Evolutionary conservation across 345 rosid species (phyloP).

Genomic region (Heritiera fomes): DNA sequence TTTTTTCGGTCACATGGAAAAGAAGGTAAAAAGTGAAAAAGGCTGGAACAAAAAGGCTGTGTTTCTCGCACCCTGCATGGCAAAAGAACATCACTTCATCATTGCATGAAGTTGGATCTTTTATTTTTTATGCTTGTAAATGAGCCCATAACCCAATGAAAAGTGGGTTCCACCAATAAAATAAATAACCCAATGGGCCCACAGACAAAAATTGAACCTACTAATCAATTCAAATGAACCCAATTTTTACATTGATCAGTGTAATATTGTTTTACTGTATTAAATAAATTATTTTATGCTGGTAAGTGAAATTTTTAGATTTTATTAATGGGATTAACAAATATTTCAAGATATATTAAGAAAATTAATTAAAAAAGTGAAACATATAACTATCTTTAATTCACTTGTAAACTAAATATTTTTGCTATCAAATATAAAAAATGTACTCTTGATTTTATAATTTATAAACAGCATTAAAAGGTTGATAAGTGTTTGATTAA

Average conservation of each 20-base stretch:
- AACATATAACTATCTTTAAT: too few relatives aligned
- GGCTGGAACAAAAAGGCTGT: conserved; percentile 19
- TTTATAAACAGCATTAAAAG: too few relatives aligned
- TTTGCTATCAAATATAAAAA: too few relatives aligned
- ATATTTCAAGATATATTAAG: too few relatives aligned
- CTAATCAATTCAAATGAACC: background rate
- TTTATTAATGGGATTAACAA: too few relatives aligned
- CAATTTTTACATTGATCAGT: background rate
- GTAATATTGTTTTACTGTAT: too few relatives aligned
- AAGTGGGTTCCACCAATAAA: conserved; percentile 21
- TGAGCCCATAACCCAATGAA: conserved; percentile 5
- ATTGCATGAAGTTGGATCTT: conserved; percentile 19
- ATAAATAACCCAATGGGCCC: conserved; percentile 10
- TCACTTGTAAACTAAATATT: too few relatives aligned
- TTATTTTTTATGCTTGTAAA: background rate
- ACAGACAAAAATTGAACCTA: background rate
- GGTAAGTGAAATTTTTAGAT: too few relatives aligned
- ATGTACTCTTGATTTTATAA: too few relatives aligned
- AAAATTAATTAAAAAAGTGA: too few relatives aligned
- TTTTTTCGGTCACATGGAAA: conserved; percentile 29
- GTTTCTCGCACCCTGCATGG: conserved; percentile 34
- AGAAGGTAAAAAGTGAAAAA: conserved; percentile 29
- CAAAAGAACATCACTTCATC: conserved; percentile 29
- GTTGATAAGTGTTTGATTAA: too few relatives aligned
- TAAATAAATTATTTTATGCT: too few relatives aligned